Conservation (phyloP, 1,139 yeast species). For the Debaryomyces coudertii region DNA sequence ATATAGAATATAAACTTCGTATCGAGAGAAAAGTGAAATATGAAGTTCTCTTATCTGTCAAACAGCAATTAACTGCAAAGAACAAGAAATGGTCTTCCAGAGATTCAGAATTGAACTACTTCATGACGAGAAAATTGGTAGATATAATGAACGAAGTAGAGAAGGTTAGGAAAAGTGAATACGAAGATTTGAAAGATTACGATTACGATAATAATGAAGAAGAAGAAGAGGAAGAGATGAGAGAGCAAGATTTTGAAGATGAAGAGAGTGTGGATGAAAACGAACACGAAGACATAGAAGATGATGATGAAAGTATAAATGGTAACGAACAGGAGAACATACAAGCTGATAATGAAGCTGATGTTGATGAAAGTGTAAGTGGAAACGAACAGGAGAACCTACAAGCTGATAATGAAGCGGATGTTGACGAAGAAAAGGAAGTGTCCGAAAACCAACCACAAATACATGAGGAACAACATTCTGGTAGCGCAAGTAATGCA, state of each 20-base stretch:
- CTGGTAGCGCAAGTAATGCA: slow-evolving; percentile 3
- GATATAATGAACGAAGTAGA: slow-evolving; percentile 36
- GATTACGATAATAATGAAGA: slow-evolving; percentile 19
- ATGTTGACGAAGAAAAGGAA: slow-evolving; percentile 13
- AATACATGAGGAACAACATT: slow-evolving; percentile 13
- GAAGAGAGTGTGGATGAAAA: slow-evolving; percentile 18
- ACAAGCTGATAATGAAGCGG: slow-evolving; percentile 15
- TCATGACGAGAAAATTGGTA: slow-evolving; percentile 36
- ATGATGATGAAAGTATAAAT: slow-evolving; percentile 12
- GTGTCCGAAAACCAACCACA: slow-evolving; percentile 10
- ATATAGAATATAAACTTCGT: slow-evolving; percentile 39
- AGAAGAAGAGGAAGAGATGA: slow-evolving; percentile 18
- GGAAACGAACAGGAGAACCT: slow-evolving; percentile 16
- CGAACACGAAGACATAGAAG: slow-evolving; percentile 12
- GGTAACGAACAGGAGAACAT: slow-evolving; percentile 16
- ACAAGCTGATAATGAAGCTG: slow-evolving; percentile 15
- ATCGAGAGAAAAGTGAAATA: slow-evolving; percentile 38
- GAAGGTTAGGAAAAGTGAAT: slow-evolving; percentile 29
- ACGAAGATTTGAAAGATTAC: slow-evolving; percentile 23
- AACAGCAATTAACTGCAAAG: slow-evolving; percentile 33
- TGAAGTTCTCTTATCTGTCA: slow-evolving; percentile 38
- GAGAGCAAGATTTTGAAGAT: slow-evolving; percentile 13
- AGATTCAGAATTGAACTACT: slow-evolving; percentile 41
- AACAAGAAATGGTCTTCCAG: slow-evolving; percentile 47
- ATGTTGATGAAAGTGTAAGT: slow-evolving; percentile 11